Evolutionary conservation across 1,284 basidiomycete species (phyloP), one percentile per base, ranked within the genome.

Genomic region (Rhizopogon hawkerae): DNA sequence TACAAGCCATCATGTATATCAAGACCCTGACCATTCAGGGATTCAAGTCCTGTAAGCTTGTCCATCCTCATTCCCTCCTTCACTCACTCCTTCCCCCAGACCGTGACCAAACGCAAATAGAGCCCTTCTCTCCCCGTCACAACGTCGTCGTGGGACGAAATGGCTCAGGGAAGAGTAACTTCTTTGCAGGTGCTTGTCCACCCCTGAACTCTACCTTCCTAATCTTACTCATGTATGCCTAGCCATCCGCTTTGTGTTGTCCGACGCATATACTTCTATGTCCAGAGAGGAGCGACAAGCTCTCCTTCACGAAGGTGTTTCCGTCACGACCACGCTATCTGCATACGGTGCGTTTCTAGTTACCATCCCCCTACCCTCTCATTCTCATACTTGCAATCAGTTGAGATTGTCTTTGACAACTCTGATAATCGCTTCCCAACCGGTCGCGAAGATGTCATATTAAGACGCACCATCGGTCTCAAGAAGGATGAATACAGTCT

Each of bases 401-500:
- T 90, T 47, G 85, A 89, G 67, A 92, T 93, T 51, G 76, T 92
- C 1, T 93, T 93, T 60, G 89, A 92, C 70, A 94, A 90, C 65
- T 77, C 81, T 7, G 92, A 95, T 66, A 88, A 87, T 50, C 85
- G 93, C 8, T 98, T 98, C 64, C 90, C 89, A 0, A 93, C 91
- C 6, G 85, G 87, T 18, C 81, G 86, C 47, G 83, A 89, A 1
- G 90, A 92, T 55, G 80, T 94, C 35, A 82, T 90, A 34, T 75
- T 97, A 3, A 80, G 93, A 5, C 79, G 93, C 37, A 98, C 96
- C 1, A 98, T 99, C 52, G 96, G 96, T 54, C 69, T 93, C 44
- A 98, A 98, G 75, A 98, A 98, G 73, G 96, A 98, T 64, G 96
- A 98, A 70, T 99, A 98, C 71, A 91, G 89, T 57, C 75, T 98